Base-by-base conservation (phyloP, 2,329 filamentous ascomycete genomes). In the Stachybotrys elegans region DNA sequence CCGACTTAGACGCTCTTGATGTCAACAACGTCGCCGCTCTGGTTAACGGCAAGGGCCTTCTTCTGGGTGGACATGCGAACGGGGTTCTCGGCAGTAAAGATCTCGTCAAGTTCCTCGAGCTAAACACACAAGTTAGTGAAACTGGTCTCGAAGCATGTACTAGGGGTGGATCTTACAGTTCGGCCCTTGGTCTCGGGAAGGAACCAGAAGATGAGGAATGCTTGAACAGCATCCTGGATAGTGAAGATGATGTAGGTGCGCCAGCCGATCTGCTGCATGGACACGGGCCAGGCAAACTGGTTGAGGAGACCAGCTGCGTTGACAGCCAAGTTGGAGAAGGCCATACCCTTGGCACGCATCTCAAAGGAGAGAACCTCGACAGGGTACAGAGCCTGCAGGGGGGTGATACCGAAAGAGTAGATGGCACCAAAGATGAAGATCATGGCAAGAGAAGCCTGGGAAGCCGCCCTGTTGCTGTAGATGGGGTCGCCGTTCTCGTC, bases 331-430 rank as follows among this genome's bases (percentile, higher is more conserved):
- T 60, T 70, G 55, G 57, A 70, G 51, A 77, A 70, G 2, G 71
- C 74, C 71, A 78, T 77, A 13, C 75, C 75, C 61, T 78, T 78
- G 42, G 73, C 75, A 42, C 75, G 68, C 52, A 73, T 75, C 55
- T 78, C 73, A 49, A 73, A 77, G 14, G 66, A 70, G 11, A 78
- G 63, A 13, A 73, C 71, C 52, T 79, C 75, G 40, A 77, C 73
- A 0, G 73, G 71, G 53, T 77, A 78, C 13, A 79, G 58, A 2
- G 60, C 60, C 44, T 63, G 61, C 7, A 65, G 52, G 0, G 62
- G 62, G 17, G 61, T 64, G 52, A 56, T 56, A 0, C 60, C 61
- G 34, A 78, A 54, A 0, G 71, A 74, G 61, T 71, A 81, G 22
- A 14, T 51, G 38, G 53, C 54, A 31, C 52, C 49, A 43, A 59